These are phyloP conservation scores for Emergomyces pasteurianus DNA, from an alignment of 2,329 filamentous ascomycete species.

Conservation along the genomic window DNA sequence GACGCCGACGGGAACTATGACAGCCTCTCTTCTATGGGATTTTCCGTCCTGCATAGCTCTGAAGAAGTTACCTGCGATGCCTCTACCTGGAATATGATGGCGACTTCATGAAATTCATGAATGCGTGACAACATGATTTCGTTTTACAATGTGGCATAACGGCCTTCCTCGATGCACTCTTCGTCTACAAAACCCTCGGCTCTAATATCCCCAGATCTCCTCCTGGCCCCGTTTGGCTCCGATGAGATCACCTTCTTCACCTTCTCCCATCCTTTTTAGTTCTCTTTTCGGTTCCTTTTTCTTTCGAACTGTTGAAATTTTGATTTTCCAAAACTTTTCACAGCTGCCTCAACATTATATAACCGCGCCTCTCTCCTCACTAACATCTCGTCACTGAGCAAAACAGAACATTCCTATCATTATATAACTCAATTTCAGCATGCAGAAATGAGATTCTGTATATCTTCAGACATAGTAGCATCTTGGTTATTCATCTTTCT, in stretches of 20 bases:
- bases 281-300: neutral
- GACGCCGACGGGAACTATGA: conserved; percentile 62
- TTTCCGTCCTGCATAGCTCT: conserved; percentile 64
- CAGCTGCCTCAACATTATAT: neutral
- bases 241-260: neutral
- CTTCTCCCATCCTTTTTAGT: neutral
- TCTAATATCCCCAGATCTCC: neutral
- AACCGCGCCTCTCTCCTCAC: neutral
- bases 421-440: neutral
- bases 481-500: too few relatives aligned
- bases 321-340: neutral
- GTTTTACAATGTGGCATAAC: too few relatives aligned
- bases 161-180: neutral
- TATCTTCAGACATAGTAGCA: neutral
- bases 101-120: neutral
- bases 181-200: neutral
- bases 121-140: too few relatives aligned
- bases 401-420: neutral
- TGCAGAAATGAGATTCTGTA: neutral
- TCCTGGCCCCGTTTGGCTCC: neutral
- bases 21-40: conserved; percentile 65
- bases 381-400: neutral
- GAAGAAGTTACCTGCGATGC: conserved; percentile 66
- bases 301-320: neutral
- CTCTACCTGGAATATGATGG: conserved; percentile 41